These are phyloP conservation scores for Chamaenerion angustifolium DNA, from an alignment of 345 rosid species.

Conservation along the genomic window DNA sequence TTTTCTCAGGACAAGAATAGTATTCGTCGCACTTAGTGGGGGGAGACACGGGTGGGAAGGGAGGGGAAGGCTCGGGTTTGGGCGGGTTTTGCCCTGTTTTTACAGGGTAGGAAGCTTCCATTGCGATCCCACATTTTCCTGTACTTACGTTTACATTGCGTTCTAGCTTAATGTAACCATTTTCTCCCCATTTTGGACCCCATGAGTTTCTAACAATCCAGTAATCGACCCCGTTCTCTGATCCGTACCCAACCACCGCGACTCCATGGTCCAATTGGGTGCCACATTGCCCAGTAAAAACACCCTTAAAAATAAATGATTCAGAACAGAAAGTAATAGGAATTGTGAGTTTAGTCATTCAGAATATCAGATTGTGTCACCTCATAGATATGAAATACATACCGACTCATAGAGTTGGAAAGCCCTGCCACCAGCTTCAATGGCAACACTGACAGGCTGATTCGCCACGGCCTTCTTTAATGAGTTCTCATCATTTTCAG, in stretches of 20 bases:
- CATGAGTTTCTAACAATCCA: conserved; percentile 67
- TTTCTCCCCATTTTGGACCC: conserved; percentile 80
- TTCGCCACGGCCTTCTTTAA: conserved; percentile 57
- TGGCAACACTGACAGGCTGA: conserved; percentile 68
- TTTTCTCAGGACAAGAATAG: conserved; percentile 43
- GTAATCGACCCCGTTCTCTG: conserved; percentile 35
- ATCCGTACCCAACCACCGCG: conserved; percentile 47
- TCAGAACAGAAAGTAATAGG: too few species aligned
- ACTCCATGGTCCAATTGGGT: conserved; percentile 53
- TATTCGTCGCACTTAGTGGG: conserved; percentile 42
- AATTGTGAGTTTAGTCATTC: too few species aligned
- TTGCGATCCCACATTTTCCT: conserved; percentile 79
- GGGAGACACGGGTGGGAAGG: conserved; percentile 44
- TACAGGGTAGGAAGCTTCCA: conserved; percentile 62
- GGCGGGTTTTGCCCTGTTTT: conserved; percentile 66
- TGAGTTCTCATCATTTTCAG: conserved; percentile 43
- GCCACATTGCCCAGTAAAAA: conserved; percentile 43
- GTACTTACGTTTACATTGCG: conserved; percentile 21
- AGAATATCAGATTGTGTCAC: too few species aligned
- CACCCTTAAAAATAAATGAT: conserved; percentile 27
- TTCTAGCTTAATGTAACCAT: conserved; percentile 62
- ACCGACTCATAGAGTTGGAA: conserved; percentile 60
- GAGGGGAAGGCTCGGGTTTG: conserved; percentile 54
- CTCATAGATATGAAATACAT: conserved; percentile 4
- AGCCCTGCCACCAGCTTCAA: conserved; percentile 55